Conservation (phyloP, 306 rosid species). For the Vigna nakashimae region DNA sequence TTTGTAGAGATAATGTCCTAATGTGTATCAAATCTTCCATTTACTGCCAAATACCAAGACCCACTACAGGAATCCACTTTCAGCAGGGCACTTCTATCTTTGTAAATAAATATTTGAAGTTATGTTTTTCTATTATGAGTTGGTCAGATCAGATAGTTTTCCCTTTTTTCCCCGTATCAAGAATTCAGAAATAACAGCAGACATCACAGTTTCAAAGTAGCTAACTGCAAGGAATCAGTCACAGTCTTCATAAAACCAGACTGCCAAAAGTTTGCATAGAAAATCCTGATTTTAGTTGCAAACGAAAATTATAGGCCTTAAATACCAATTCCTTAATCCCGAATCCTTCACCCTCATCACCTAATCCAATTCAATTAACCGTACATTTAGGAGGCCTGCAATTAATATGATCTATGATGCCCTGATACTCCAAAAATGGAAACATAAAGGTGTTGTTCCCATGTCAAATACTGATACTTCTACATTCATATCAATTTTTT, state of each 20-base stretch:
- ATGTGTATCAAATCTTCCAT: constrained; percentile 3
- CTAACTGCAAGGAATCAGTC: constrained; percentile 5
- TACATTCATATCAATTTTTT: too few relatives aligned
- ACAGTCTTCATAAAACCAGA: neutral
- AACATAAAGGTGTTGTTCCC: too few relatives aligned
- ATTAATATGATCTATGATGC: neutral
- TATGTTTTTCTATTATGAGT: neutral
- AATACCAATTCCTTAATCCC: constrained; percentile 28
- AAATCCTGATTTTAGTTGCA: constrained; percentile 1
- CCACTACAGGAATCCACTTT: constrained; percentile 10
- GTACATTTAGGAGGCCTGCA: constrained; percentile 16
- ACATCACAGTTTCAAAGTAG: constrained; percentile 27
- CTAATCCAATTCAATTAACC: constrained; percentile 11
- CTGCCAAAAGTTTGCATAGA: constrained; percentile 20
- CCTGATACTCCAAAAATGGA: too few relatives aligned
- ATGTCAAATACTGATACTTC: too few relatives aligned
- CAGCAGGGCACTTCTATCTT: constrained; percentile 7
- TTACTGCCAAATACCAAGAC: constrained; percentile 15
- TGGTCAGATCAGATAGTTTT: neutral
- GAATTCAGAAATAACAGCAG: neutral
- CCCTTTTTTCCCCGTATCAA: constrained; percentile 1
- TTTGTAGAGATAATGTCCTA: neutral
- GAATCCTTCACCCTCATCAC: neutral
- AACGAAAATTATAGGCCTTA: constrained; percentile 14
- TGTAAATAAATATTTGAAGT: neutral